phyloP scores from a whole-genome alignment of 148 eudicot genomes.

The Chenopodium formosanum region DNA sequence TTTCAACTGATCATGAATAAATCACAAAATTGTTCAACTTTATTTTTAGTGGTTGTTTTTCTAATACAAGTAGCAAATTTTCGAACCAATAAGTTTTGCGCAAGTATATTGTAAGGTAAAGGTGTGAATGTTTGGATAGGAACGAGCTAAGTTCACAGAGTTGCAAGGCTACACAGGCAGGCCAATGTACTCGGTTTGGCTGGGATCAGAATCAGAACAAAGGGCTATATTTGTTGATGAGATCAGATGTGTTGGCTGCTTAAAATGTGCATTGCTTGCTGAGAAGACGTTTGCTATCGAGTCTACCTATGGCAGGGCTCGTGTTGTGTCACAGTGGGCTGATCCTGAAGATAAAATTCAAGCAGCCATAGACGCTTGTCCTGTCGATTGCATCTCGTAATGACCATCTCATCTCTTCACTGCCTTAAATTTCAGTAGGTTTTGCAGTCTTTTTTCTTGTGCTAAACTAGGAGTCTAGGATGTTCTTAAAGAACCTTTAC shows the following conservation, averaged over 20 bases:
- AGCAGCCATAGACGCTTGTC: constrained; percentile 78
- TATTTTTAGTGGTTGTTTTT: too few species aligned
- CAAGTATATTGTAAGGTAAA: not conserved
- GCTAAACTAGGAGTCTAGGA: not conserved
- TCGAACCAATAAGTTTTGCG: not conserved
- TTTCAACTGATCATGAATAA: too few species aligned
- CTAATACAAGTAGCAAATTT: too few species aligned
- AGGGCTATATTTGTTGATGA: constrained; percentile 90
- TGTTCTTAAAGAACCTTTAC: not conserved
- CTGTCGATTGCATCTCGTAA: constrained; percentile 92
- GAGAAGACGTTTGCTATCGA: constrained; percentile 82
- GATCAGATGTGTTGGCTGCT: constrained; percentile 82
- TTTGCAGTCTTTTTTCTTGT: not conserved
- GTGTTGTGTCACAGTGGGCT: constrained; percentile 93
- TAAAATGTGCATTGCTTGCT: constrained; percentile 83
- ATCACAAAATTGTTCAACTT: too few species aligned
- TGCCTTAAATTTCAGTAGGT: not conserved
- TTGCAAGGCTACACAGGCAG: constrained; percentile 76
- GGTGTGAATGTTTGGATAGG: constrained; percentile 35
- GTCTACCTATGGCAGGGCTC: constrained; percentile 77
- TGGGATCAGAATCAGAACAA: constrained; percentile 62
- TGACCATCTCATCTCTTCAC: constrained; percentile 15
- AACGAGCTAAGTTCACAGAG: constrained; percentile 62
- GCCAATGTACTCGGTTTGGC: constrained; percentile 75
- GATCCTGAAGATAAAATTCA: constrained; percentile 75